Base-by-base conservation (phyloP, 805 yeast genomes). In the Priceomyces melissophilus region DNA sequence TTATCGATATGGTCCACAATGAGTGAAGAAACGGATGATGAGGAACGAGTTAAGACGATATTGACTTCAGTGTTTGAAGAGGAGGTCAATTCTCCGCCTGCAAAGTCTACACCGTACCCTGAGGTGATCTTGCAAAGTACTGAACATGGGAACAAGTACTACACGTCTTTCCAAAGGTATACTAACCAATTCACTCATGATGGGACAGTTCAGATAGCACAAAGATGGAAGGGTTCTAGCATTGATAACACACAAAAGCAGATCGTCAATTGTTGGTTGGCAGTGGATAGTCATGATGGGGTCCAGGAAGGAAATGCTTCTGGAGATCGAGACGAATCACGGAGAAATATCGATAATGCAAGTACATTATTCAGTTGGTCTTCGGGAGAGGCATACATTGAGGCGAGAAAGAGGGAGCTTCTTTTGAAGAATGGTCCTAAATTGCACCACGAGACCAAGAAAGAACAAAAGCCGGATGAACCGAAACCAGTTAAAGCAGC, bases 281-380 rank as follows among this genome's bases (percentile, higher is more conserved):
- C 49, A 6, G 36, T 46, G 20, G 52, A 53, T 38, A 35, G 40
- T 39, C 43, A 45, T 35, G 41, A 38, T 13, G 37, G 39, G 14
- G 44, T 34, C n/a, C 32, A 10, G 29, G 26, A 14, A 5, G 33
- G 16, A 10, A 31, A 17, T 13, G 35, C 12, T 15, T 32, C 26
- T 35, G 32, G 7, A 3, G 12, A 32, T 1, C 20, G 32, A 10
- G 11, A 38, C 17, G 37, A 30, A 37, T 23, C 23, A 3, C 42
- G 14, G 25, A 29, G 32, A 28, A 34, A 27, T 11, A 15, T 16
- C 12, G 30, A 30, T 3, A 30, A 27, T 2, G 57, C 69, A 15
- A 67, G 58, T 44, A 57, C 65, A n/a, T 54, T 69, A 30, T 69
- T 69, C 42, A 55, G 63, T 37, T 69, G 75, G 75, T 65, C 73